Evolutionary conservation across 371 early-diverging fungal genomes (phyloP).

Genomic region (Cokeromyces recurvatus): DNA sequence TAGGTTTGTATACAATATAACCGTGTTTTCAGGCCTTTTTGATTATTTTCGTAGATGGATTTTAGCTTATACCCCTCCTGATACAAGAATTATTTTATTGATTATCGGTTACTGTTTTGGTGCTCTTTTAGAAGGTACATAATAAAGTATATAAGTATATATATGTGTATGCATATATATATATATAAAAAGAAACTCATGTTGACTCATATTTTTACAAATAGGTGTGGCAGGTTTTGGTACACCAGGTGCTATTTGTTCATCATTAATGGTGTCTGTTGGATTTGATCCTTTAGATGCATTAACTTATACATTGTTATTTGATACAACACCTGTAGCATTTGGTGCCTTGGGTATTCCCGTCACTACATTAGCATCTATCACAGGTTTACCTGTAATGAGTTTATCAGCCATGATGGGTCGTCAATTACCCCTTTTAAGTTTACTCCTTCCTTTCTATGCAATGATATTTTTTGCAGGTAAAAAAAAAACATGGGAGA

Average conservation of each 20-base stretch:
- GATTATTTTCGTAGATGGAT: conserved; percentile 48
- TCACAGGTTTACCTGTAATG: conserved; percentile 35
- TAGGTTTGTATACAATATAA: conserved; percentile 42
- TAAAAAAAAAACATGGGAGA: too few species aligned
- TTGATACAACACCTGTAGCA: conserved; percentile 45
- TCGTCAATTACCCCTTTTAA: conserved; percentile 42
- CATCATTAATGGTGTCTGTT: conserved; percentile 43
- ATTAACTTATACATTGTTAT: conserved; percentile 34
- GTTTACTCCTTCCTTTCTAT: conserved; percentile 38
- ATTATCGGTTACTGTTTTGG: conserved; percentile 45
- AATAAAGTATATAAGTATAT: not conserved
- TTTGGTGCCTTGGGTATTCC: conserved; percentile 46
- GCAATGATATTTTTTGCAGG: conserved; percentile 39
- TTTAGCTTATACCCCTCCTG: conserved; percentile 40
- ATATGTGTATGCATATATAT: not conserved
- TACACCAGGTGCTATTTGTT: conserved; percentile 50
- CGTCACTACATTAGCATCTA: conserved; percentile 41
- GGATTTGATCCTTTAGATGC: conserved; percentile 49
- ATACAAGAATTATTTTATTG: conserved; percentile 36
- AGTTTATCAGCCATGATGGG: conserved; percentile 45
- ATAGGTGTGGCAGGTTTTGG: conserved; percentile 48
- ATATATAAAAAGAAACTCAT: too few species aligned
- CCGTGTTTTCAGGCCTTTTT: conserved; percentile 43
- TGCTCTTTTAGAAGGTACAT: conserved; percentile 46
- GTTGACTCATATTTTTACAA: too few species aligned